A percentile compares a stretch with the other conserved stretches of the same genome.
phyloP scores from a whole-genome alignment of 2,329 filamentous ascomycete genomes.

The Coleophoma cylindrospora region DNA sequence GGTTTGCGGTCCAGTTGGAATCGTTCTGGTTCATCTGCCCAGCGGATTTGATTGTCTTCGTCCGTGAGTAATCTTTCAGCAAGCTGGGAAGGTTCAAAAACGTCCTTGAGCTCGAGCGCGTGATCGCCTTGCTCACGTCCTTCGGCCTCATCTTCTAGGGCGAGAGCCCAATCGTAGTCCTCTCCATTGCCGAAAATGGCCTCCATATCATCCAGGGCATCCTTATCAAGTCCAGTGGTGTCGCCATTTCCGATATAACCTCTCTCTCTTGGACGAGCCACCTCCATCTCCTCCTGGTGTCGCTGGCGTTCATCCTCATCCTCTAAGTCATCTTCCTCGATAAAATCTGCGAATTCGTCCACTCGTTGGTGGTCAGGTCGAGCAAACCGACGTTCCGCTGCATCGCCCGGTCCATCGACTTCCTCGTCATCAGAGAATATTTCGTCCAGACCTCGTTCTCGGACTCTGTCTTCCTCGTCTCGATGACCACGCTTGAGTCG shows the following conservation, averaged over 20 bases:
- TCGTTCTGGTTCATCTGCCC: conserved; percentile 85
- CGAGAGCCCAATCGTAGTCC: conserved; percentile 92
- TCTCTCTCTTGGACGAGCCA: conserved; percentile 72
- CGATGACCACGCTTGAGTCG: conserved; percentile 89
- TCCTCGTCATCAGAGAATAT: conserved; percentile 97
- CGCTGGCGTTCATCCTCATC: conserved; percentile 75
- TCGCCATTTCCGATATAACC: conserved; percentile 68
- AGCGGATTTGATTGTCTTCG: conserved; percentile 86
- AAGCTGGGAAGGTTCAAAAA: conserved; percentile 94
- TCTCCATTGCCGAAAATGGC: conserved; percentile 93
- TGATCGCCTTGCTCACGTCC: conserved; percentile 75
- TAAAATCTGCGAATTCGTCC: conserved; percentile 92
- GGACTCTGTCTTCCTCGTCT: conserved; percentile 62
- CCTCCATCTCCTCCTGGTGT: conserved; percentile 80
- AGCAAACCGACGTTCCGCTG: conserved; percentile 32
- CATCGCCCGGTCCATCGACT: conserved; percentile 50
- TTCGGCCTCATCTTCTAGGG: conserved; percentile 82
- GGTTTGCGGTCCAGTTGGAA: conserved; percentile 88
- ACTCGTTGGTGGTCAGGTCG: conserved; percentile 48
- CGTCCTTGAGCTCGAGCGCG: conserved; percentile 88
- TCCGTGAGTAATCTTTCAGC: conserved; percentile 93
- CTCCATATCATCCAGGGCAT: conserved; percentile 92
- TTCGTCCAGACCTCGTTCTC: conserved; percentile 73
- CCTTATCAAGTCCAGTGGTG: conserved; percentile 81
- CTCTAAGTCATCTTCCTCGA: conserved; percentile 90